These are phyloP conservation scores for Immersiella caudata DNA, from an alignment of 495 filamentous ascomycete species.

Conservation along the genomic window DNA sequence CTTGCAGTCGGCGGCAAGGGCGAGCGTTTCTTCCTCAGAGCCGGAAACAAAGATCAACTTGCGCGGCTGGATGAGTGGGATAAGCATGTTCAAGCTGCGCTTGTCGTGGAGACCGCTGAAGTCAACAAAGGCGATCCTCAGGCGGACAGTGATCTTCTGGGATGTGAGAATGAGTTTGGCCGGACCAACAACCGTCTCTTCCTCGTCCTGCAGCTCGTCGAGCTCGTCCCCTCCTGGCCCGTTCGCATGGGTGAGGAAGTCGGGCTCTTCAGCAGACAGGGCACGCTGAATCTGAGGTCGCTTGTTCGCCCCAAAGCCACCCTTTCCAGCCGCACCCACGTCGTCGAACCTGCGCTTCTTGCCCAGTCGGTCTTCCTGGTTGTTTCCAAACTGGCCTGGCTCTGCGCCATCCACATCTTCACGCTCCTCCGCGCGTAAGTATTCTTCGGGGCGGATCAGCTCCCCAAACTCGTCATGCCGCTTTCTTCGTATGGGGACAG, in stretches of 20 bases:
- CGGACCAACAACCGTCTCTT: slow-evolving; percentile 66
- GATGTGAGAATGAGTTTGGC: slow-evolving; percentile 68
- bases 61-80: slow-evolving; percentile 89
- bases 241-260: slow-evolving; percentile 43
- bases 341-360: slow-evolving; percentile 96
- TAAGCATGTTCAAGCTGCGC: slow-evolving; percentile 87
- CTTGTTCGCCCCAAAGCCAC: slow-evolving; percentile 38
- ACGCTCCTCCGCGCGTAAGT: slow-evolving; percentile 87
- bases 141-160: slow-evolving; percentile 64
- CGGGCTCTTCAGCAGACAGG: slow-evolving; percentile 45
- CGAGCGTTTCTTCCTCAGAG: slow-evolving; percentile 70
- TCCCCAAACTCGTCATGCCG: slow-evolving; percentile 92
- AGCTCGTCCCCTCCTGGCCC: slow-evolving; percentile 51
- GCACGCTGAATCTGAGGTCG: slow-evolving; percentile 43
- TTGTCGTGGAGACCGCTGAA: slow-evolving; percentile 92
- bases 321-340: slow-evolving; percentile 49
- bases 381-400: slow-evolving; percentile 47
- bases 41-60: slow-evolving; percentile 91
- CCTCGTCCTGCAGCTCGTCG: slow-evolving; percentile 59
- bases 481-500: slow-evolving; percentile 76
- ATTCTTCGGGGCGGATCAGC: slow-evolving; percentile 89
- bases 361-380: slow-evolving; percentile 68
- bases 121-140: slow-evolving; percentile 84
- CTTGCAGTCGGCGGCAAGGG: slow-evolving; percentile 78
- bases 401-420: slow-evolving; percentile 75